These are phyloP conservation scores for Vigna angularis DNA, from an alignment of 306 rosid genomes.

Conservation along the genomic window DNA sequence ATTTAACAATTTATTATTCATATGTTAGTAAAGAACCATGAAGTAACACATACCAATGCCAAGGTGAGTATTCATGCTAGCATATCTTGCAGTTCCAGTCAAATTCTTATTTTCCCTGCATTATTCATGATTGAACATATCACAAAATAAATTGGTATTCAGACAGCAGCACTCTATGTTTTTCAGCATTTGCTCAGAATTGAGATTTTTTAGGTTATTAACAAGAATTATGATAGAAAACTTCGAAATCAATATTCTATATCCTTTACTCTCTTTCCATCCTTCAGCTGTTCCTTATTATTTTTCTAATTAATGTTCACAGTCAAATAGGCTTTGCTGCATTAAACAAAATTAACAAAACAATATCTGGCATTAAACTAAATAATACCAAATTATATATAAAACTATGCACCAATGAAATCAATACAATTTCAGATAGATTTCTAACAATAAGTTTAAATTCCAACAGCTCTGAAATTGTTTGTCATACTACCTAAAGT, in stretches of 20 bases:
- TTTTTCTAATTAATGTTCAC: background rate
- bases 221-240: background rate
- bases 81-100: constrained; percentile 99
- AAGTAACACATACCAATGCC: constrained; percentile 72
- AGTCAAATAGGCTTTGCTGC: background rate
- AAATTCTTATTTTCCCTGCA: constrained; percentile 96
- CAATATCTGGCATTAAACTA: background rate
- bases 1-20: constrained; percentile 22
- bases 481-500: constrained; percentile 10
- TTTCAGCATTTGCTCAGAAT: background rate
- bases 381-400: background rate
- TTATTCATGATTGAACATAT: constrained; percentile 39
- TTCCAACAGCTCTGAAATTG: background rate
- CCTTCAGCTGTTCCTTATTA: background rate
- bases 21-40: constrained; percentile 27
- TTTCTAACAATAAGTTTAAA: background rate
- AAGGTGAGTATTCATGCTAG: constrained; percentile 96
- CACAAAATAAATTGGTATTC: constrained; percentile 11
- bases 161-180: background rate
- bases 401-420: constrained; percentile 6
- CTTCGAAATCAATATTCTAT: background rate
- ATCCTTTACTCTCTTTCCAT: background rate
- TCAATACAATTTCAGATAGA: background rate
- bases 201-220: background rate
- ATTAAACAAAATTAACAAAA: constrained; percentile 5